Conservation (phyloP, 148 eudicot genomes). For the Vaccinium corymbosum region DNA sequence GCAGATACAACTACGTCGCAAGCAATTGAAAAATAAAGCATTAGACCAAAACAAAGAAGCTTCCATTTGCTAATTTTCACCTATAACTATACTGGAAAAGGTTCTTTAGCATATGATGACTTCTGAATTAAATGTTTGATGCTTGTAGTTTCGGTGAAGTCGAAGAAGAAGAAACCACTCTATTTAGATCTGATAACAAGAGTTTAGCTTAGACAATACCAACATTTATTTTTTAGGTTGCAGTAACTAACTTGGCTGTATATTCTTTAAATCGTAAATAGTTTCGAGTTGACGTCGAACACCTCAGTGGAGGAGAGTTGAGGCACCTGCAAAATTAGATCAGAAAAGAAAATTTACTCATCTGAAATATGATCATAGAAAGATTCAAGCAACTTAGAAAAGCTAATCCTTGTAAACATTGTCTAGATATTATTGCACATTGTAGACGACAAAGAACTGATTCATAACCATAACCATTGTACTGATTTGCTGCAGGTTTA, state of each 20-base stretch:
- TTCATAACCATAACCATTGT: not conserved
- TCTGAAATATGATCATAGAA: not conserved
- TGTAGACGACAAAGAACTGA: not conserved
- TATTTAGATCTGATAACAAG: not conserved
- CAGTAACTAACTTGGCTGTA: not conserved
- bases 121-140: not conserved
- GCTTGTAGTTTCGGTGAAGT: not conserved
- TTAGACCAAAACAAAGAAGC: not conserved
- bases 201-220: not conserved
- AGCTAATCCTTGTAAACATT: not conserved
- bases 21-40: not conserved
- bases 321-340: slow-evolving; percentile 16
- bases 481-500: too few relatives aligned
- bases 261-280: not conserved
- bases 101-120: not conserved
- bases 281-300: not conserved
- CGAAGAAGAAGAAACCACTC: not conserved
- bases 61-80: not conserved
- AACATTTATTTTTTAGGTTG: not conserved
- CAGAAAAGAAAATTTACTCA: not conserved
- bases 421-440: not conserved
- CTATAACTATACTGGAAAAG: not conserved
- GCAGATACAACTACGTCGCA: not conserved
- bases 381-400: not conserved
- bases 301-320: slow-evolving; percentile 11